These are phyloP conservation scores for Alternaria solani DNA, from an alignment of 2,329 filamentous ascomycete genomes.

Conservation along the genomic window DNA sequence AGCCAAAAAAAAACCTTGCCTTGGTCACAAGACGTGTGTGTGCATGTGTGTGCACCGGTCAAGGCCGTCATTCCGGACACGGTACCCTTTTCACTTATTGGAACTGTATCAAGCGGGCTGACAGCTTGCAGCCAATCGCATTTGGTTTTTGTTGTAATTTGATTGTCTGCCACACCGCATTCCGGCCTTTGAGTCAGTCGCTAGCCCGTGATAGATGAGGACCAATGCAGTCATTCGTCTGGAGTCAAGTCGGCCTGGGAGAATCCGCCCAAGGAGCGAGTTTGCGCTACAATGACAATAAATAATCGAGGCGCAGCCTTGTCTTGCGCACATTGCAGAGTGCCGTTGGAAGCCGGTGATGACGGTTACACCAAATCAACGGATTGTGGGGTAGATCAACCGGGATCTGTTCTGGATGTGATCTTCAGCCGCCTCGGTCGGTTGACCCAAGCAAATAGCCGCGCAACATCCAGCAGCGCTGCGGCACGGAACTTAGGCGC, in stretches of 20 bases:
- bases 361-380: conserved; percentile 30
- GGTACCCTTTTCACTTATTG: conserved; percentile 27
- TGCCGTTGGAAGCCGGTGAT: conserved; percentile 25
- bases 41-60: conserved; percentile 38
- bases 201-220: conserved; percentile 32
- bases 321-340: conserved; percentile 22
- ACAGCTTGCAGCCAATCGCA: conserved; percentile 39
- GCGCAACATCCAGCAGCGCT: conserved; percentile 20
- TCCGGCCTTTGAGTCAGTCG: conserved; percentile 31
- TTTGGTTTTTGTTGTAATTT: conserved; percentile 37
- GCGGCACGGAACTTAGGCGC: conserved; percentile 19
- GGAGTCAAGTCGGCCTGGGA: conserved; percentile 19
- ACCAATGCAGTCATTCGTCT: conserved; percentile 32
- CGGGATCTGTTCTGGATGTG: conserved; percentile 17
- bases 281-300: conserved; percentile 5
- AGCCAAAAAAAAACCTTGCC: conserved; percentile 31
- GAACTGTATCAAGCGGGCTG: conserved; percentile 30
- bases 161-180: conserved; percentile 49
- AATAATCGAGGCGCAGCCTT: conserved; percentile 23
- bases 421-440: conserved; percentile 31
- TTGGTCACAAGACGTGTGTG: conserved; percentile 44
- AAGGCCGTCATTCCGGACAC: conserved; percentile 28
- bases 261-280: conserved; percentile 5
- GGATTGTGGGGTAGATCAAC: conserved; percentile 37
- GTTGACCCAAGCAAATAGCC: conserved; percentile 33